Percentiles rank a stretch among this genome's conserved stretches.
Evolutionary conservation across 768 basidiomycete genomes (phyloP).

Genomic region (Chalciporus pseudorubinellus): DNA sequence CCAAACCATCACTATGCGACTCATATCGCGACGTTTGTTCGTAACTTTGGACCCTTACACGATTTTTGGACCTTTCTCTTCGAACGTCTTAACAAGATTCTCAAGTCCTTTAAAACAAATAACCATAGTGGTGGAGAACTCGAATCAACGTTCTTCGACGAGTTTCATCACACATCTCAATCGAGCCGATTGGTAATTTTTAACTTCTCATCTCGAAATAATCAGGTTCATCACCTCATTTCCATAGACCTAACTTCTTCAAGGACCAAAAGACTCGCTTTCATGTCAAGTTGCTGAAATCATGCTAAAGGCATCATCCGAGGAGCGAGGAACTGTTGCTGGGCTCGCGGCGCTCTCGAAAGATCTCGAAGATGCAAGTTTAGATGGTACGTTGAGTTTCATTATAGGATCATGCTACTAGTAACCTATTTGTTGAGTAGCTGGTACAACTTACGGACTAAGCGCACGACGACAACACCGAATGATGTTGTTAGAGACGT

Average conservation of each 20-base stretch:
- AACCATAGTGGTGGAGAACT: conserved; percentile 34
- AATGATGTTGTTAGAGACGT: not conserved
- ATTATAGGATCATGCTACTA: not conserved
- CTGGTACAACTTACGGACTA: not conserved
- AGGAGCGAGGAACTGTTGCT: conserved; percentile 10
- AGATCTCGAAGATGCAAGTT: conserved; percentile 21
- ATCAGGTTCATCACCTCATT: no score
- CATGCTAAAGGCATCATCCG: conserved; percentile 12
- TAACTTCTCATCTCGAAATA: conserved; percentile 9
- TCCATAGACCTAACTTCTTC: not conserved
- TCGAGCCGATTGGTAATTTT: conserved; percentile 12
- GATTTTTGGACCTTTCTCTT: conserved; percentile 40
- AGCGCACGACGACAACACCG: not conserved
- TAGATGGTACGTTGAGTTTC: conserved; percentile 18
- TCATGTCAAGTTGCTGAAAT: not conserved
- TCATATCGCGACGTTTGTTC: conserved; percentile 26
- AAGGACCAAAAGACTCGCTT: not conserved
- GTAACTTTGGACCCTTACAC: conserved; percentile 36
- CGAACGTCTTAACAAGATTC: conserved; percentile 36
- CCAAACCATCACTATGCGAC: conserved; percentile 40
- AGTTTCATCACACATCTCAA: no score
- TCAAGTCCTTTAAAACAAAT: conserved; percentile 35
- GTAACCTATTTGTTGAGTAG: not conserved
- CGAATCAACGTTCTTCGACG: conserved; percentile 27
- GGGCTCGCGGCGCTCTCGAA: conserved; percentile 10